Evolutionary conservation across 2,329 filamentous ascomycete genomes (phyloP).

Genomic region (Bipolaris gigantea): DNA sequence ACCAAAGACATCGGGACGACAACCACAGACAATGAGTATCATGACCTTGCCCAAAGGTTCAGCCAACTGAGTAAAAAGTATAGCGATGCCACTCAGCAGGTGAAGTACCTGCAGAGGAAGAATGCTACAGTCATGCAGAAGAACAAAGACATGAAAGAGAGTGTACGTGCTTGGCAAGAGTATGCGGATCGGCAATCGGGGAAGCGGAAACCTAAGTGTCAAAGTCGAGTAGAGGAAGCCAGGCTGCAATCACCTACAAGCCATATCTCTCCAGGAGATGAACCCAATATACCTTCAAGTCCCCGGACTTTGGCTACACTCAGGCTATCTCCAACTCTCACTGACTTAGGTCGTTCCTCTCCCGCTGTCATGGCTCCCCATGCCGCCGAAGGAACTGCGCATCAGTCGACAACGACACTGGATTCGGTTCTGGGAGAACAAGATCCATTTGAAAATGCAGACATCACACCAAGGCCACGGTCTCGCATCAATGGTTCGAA

Average conservation of each 20-base stretch:
- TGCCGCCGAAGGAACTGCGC: neutral
- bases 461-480: conserved; percentile 12
- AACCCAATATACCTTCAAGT: conserved; percentile 27
- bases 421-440: neutral
- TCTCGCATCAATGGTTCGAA: neutral
- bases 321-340: conserved; percentile 19
- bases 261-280: conserved; percentile 13
- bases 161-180: conserved; percentile 43
- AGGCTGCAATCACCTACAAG: conserved; percentile 4
- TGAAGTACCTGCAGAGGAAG: conserved; percentile 40
- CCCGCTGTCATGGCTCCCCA: conserved; percentile 17
- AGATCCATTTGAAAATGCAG: neutral
- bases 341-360: conserved; percentile 21
- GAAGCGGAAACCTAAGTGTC: conserved; percentile 25
- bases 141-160: conserved; percentile 46
- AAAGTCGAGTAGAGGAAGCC: conserved; percentile 13
- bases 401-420: neutral
- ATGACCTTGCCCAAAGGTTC: conserved; percentile 33
- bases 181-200: conserved; percentile 38
- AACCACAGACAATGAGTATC: conserved; percentile 29
- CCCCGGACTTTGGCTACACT: conserved; percentile 20
- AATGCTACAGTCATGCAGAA: conserved; percentile 40
- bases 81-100: conserved; percentile 29
- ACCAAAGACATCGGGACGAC: neutral
- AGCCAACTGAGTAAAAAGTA: conserved; percentile 39